These are phyloP conservation scores for Blastocladiella emersonii DNA, from an alignment of 371 early-diverging fungal species.

Conservation along the genomic window DNA sequence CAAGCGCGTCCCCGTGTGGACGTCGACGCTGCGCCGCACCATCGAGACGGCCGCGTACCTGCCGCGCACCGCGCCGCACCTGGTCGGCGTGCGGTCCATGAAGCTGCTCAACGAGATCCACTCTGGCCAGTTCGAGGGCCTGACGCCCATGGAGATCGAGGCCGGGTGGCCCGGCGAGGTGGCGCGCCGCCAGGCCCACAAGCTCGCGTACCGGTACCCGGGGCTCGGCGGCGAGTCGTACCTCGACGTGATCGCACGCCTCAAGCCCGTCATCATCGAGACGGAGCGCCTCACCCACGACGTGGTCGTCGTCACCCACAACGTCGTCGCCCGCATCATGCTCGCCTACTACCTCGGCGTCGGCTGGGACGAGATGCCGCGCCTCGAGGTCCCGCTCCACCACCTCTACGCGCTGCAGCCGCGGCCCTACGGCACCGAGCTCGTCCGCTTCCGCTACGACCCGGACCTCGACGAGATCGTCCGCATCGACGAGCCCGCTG, in stretches of 20 bases:
- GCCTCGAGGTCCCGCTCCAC: conserved; percentile 29
- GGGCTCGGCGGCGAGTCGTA: conserved; percentile 76
- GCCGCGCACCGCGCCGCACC: conserved; percentile 44
- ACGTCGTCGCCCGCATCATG: conserved; percentile 33
- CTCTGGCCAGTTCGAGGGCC: conserved; percentile 48
- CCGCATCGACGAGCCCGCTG: neutral
- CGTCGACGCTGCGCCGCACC: conserved; percentile 55
- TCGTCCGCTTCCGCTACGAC: neutral
- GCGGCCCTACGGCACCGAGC: conserved; percentile 37
- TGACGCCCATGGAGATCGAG: conserved; percentile 54
- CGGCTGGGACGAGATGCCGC: conserved; percentile 29
- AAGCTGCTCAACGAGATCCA: conserved; percentile 68
- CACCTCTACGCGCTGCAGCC: conserved; percentile 28
- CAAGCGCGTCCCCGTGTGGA: conserved; percentile 40
- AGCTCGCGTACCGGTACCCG: conserved; percentile 67
- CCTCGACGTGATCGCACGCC: conserved; percentile 65
- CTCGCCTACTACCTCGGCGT: conserved; percentile 31
- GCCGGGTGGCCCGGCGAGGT: conserved; percentile 48
- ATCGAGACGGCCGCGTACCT: conserved; percentile 43
- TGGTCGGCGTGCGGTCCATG: conserved; percentile 43
- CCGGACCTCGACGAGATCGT: conserved; percentile 3
- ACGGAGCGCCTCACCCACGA: conserved; percentile 62
- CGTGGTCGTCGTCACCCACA: conserved; percentile 56
- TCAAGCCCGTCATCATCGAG: conserved; percentile 70
- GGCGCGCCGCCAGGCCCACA: conserved; percentile 44